Evolutionary conservation across 495 filamentous ascomycete species (phyloP).

Genomic region (Clohesyomyces aquaticus): DNA sequence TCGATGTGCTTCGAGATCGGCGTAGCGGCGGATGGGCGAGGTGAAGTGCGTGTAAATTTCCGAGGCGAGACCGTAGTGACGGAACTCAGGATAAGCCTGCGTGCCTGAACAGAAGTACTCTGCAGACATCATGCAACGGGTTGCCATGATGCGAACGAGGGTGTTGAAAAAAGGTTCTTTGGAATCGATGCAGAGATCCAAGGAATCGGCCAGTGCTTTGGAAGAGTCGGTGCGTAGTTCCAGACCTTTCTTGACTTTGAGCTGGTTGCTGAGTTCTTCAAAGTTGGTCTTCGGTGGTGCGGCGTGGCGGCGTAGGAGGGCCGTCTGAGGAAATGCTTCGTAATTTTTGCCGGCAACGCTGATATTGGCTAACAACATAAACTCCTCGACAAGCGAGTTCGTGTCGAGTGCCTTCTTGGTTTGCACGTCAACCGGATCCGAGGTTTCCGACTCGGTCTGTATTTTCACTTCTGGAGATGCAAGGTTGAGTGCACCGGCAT

Average conservation of each 20-base stretch:
- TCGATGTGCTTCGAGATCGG: conserved; percentile 89
- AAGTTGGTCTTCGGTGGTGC: conserved; percentile 94
- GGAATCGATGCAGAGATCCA: conserved; percentile 80
- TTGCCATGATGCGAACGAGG: conserved; percentile 92
- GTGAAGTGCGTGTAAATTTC: conserved; percentile 99
- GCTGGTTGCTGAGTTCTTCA: conserved; percentile 86
- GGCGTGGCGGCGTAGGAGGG: conserved; percentile 87
- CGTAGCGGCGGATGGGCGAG: conserved; percentile 93
- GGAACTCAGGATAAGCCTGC: conserved; percentile 88
- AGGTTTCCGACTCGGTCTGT: conserved; percentile 90
- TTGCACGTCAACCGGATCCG: conserved; percentile 94
- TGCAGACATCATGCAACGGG: conserved; percentile 97
- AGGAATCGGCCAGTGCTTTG: conserved; percentile 84
- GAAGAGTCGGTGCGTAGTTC: conserved; percentile 81
- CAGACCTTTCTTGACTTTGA: conserved; percentile 79
- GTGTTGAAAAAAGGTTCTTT: conserved; percentile 98
- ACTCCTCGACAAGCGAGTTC: conserved; percentile 96
- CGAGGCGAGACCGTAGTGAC: conserved; percentile 91
- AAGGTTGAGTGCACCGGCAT: conserved; percentile 90
- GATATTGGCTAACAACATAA: conserved; percentile 98
- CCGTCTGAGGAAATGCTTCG: conserved; percentile 89
- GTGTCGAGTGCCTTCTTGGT: conserved; percentile 92
- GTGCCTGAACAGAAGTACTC: conserved; percentile 97
- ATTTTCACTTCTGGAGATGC: conserved; percentile 95
- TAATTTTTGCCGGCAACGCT: conserved; percentile 87